Conservation (phyloP, 495 filamentous ascomycete species). For the Lasiosphaeria hispida region DNA sequence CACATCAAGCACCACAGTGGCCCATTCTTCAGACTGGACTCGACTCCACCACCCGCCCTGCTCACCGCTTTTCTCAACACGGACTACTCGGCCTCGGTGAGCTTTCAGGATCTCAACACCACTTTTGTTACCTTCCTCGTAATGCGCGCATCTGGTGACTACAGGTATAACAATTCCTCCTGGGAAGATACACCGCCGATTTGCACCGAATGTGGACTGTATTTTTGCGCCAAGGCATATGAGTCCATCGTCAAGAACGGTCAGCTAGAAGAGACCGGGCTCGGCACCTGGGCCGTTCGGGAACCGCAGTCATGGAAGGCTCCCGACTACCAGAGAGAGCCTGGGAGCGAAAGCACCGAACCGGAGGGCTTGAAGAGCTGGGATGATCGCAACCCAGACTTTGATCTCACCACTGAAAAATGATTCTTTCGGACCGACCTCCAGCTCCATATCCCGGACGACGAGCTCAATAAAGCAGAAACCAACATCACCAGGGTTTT, state of each 20-base stretch:
- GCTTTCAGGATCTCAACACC: slow-evolving; percentile 6
- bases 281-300: background rate
- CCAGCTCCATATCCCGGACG: background rate
- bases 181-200: background rate
- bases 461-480: background rate
- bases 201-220: slow-evolving; percentile 1
- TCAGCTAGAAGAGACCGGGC: background rate
- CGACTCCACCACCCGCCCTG: background rate
- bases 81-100: background rate
- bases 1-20: background rate
- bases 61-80: background rate
- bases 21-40: background rate
- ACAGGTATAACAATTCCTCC: background rate
- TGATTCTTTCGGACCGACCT: background rate
- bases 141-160: background rate
- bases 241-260: background rate
- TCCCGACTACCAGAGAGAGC: background rate
- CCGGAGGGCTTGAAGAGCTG: background rate
- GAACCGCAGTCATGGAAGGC: background rate
- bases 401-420: background rate
- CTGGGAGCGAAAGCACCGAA: too few relatives aligned
- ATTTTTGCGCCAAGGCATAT: slow-evolving; percentile 6
- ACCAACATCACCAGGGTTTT: background rate
- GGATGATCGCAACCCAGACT: background rate
- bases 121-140: background rate